These are phyloP conservation scores for Neurospora sp. DNA, from an alignment of 495 filamentous ascomycete species.

Conservation along the genomic window DNA sequence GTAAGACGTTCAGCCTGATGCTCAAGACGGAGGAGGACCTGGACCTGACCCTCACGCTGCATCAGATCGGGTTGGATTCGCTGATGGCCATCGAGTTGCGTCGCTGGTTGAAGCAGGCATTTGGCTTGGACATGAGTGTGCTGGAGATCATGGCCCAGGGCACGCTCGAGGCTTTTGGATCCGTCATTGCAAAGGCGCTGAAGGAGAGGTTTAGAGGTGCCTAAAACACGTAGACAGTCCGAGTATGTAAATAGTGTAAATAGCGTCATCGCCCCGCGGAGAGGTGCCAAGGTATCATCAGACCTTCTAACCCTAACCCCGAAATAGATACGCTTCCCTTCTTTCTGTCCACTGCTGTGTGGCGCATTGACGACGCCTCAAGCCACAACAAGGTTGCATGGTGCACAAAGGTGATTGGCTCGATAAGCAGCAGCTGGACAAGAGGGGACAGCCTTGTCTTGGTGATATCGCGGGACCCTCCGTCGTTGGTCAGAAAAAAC, in stretches of 20 bases:
- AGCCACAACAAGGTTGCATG: neutral
- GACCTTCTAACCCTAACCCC: neutral
- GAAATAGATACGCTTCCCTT: neutral
- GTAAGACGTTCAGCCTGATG: neutral
- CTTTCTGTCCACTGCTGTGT: neutral
- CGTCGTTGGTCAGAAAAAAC: neutral
- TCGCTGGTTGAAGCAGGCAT: neutral
- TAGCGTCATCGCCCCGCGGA: neutral
- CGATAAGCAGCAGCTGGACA: neutral
- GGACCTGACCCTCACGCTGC: neutral
- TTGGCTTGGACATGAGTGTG: too few species aligned
- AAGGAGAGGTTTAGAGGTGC: too few species aligned
- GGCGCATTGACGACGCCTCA: neutral
- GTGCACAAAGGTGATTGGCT: neutral
- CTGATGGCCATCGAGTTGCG: neutral
- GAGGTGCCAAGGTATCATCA: neutral
- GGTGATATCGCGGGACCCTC: too few species aligned
- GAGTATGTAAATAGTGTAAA: neutral
- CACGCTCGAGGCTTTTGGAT: neutral
- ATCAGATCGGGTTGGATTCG: neutral
- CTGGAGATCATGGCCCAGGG: too few species aligned
- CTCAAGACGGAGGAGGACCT: neutral
- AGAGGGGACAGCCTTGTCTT: neutral
- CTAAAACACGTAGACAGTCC: too few species aligned
- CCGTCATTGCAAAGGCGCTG: neutral